Percentiles rank a stretch among this genome's conserved stretches.
Conservation (phyloP, 208 protist genomes). For the Balamuthia mandrillaris region DNA sequence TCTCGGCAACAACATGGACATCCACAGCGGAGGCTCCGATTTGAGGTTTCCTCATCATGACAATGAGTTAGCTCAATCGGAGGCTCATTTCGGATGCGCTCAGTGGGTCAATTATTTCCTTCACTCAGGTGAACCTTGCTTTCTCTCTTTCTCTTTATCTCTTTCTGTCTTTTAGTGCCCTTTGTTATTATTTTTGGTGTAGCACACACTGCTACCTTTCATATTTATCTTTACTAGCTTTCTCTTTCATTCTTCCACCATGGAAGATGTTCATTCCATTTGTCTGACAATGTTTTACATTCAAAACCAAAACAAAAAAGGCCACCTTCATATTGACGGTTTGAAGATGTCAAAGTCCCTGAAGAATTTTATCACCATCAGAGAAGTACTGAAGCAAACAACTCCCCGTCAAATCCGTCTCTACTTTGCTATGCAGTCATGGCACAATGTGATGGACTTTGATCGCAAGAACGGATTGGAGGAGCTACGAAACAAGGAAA, state of each 20-base stretch:
- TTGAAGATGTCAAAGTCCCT: slow-evolving; percentile 98
- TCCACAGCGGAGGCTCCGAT: slow-evolving; percentile 95
- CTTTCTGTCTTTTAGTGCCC: too few species aligned
- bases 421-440: not conserved
- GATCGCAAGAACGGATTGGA: slow-evolving; percentile 36
- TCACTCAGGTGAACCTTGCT: slow-evolving; percentile 72
- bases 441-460: slow-evolving; percentile 31
- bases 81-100: slow-evolving; percentile 75
- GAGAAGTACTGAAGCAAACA: slow-evolving; percentile 68
- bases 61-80: slow-evolving; percentile 97
- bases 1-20: slow-evolving; percentile 89
- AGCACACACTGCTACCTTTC: too few species aligned
- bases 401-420: slow-evolving; percentile 53
- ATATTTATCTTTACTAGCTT: too few species aligned
- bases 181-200: too few species aligned
- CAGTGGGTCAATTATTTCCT: slow-evolving; percentile 98
- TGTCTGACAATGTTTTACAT: too few species aligned
- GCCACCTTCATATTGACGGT: slow-evolving; percentile 94
- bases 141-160: too few species aligned
- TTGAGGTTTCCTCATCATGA: slow-evolving; percentile 99
- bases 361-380: slow-evolving; percentile 99
- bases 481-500: slow-evolving; percentile 69
- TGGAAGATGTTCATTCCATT: too few species aligned
- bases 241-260: too few species aligned
- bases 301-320: slow-evolving; percentile 71